Conservation (phyloP, 192 early-diverging fungal species). For the Backusella morwellensis region DNA sequence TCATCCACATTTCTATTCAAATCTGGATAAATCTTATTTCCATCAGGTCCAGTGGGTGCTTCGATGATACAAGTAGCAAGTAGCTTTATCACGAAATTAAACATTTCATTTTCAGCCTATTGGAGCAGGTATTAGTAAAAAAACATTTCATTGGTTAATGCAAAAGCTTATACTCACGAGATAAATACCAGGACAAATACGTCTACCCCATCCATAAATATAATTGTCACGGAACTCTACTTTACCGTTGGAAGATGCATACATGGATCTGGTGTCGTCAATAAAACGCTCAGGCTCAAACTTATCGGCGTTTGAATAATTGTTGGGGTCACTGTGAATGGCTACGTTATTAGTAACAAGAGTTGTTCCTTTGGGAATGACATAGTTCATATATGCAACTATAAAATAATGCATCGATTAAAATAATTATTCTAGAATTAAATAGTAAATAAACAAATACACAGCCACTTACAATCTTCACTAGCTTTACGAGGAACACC, state of each 20-base stretch:
- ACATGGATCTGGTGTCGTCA: background rate
- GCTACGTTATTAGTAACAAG: background rate
- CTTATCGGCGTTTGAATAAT: background rate
- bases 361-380: constrained; percentile 3
- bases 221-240: background rate
- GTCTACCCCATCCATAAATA: constrained; percentile 5
- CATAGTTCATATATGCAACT: background rate
- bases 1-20: background rate
- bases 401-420: background rate
- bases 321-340: background rate
- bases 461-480: constrained; percentile 12
- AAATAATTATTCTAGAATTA: background rate
- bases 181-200: constrained; percentile 10
- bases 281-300: constrained; percentile 11
- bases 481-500: constrained; percentile 17
- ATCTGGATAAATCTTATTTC: background rate
- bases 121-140: background rate
- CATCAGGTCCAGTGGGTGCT: background rate
- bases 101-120: constrained; percentile 10
- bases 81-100: background rate
- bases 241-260: constrained; percentile 6
- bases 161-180: background rate
- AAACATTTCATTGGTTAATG: background rate
- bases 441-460: background rate
- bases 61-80: background rate